A percentile compares a stretch with the other conserved stretches of the same genome.
Conservation (phyloP, 2,329 filamentous ascomycete species). For the Nigrospora osmanthi region DNA sequence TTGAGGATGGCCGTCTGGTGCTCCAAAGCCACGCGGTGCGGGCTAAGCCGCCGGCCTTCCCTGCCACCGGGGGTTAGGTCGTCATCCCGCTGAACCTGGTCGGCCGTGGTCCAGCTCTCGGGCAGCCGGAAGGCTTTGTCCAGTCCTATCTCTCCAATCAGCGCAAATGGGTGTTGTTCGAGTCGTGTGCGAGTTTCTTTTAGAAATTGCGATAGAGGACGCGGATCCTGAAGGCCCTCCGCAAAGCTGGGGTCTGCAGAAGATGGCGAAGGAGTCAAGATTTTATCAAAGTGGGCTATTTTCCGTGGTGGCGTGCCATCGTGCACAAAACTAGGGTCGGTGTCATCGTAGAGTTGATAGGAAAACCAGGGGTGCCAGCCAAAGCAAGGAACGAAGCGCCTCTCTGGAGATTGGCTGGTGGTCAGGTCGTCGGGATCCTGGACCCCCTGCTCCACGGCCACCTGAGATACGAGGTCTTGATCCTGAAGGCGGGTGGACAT, state of each 20-base stretch:
- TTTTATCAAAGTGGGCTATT: slow-evolving; percentile 55
- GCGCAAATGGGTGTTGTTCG: slow-evolving; percentile 48
- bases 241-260: slow-evolving; percentile 34
- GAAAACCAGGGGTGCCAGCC: slow-evolving; percentile 89
- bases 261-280: slow-evolving; percentile 48
- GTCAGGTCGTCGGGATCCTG: slow-evolving; percentile 14
- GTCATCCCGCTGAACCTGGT: slow-evolving; percentile 31
- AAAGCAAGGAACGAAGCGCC: slow-evolving; percentile 61
- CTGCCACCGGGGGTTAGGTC: slow-evolving; percentile 60
- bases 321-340: slow-evolving; percentile 26
- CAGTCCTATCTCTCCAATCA: slow-evolving; percentile 71
- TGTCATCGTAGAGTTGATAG: slow-evolving; percentile 64
- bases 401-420: slow-evolving; percentile 9
- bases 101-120: slow-evolving; percentile 38
- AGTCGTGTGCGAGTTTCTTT: slow-evolving; percentile 48
- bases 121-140: slow-evolving; percentile 74
- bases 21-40: slow-evolving; percentile 56
- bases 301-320: slow-evolving; percentile 29
- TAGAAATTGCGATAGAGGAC: slow-evolving; percentile 51
- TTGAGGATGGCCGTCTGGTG: slow-evolving; percentile 62
- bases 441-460: slow-evolving; percentile 49
- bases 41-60: slow-evolving; percentile 60
- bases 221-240: slow-evolving; percentile 49
- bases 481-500: slow-evolving; percentile 75
- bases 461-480: slow-evolving; percentile 60